Evolutionary conservation across 495 filamentous ascomycete genomes (phyloP).

Genomic region (Talaromyces nanjingensis): DNA sequence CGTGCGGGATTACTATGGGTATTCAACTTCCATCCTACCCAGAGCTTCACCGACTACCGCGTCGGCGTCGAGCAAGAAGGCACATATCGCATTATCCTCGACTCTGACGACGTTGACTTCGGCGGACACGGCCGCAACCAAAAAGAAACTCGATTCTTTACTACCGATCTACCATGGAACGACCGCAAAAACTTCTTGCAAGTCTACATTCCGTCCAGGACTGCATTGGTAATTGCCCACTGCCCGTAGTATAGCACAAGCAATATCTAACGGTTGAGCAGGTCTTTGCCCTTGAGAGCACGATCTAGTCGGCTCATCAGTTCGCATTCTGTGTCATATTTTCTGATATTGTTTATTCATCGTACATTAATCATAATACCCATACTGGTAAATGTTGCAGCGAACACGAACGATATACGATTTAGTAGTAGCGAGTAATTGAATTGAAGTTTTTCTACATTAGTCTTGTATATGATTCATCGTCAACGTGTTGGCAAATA

Average conservation of each 20-base stretch:
- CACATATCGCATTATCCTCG: conserved; percentile 83
- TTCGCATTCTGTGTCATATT: neutral
- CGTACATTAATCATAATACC: neutral
- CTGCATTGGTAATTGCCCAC: conserved; percentile 66
- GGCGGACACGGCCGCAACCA: conserved; percentile 76
- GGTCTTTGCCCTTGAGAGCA: conserved; percentile 48
- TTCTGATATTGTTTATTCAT: neutral
- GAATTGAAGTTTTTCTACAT: neutral
- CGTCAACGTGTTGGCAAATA: neutral
- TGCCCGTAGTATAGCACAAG: neutral
- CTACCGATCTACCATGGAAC: conserved; percentile 85
- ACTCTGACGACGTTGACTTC: conserved; percentile 68
- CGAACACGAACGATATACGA: neutral
- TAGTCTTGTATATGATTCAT: neutral
- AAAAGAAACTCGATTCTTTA: conserved; percentile 78
- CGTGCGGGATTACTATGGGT: conserved; percentile 83
- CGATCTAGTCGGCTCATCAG: conserved; percentile 22
- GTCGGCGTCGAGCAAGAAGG: conserved; percentile 79
- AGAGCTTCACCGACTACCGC: conserved; percentile 87
- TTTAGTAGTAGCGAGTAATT: neutral
- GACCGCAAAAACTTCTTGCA: conserved; percentile 81
- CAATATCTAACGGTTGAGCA: conserved; percentile 16
- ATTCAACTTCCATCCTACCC: conserved; percentile 90
- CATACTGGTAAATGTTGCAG: neutral
- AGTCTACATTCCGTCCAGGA: conserved; percentile 81